Percentiles rank a stretch among this genome's conserved stretches.
phyloP scores from a whole-genome alignment of 2,329 filamentous ascomycete genomes.

The Ophiostoma sp. region DNA sequence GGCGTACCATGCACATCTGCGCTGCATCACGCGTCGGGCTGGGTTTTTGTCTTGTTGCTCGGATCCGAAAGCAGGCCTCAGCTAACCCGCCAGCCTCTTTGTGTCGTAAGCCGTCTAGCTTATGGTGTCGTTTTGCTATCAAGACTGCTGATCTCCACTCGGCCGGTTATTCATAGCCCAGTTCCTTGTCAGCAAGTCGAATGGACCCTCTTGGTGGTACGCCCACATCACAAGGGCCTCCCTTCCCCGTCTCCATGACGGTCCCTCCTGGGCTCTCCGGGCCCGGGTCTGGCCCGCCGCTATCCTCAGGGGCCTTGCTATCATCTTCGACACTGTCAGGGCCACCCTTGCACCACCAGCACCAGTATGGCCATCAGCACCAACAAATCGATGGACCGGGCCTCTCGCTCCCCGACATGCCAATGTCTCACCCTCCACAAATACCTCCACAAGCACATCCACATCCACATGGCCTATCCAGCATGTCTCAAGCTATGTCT shows the following conservation, averaged over 20 bases:
- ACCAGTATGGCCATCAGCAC: slow-evolving; percentile 3
- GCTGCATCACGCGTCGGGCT: not conserved
- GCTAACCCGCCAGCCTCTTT: slow-evolving; percentile 18
- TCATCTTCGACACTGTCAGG: slow-evolving; percentile 5
- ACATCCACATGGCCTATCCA: not conserved
- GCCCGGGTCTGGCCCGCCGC: slow-evolving; percentile 14
- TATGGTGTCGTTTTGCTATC: not conserved
- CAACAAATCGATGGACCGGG: not conserved
- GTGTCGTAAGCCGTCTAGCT: not conserved
- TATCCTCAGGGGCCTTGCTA: slow-evolving; percentile 6
- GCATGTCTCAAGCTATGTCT: not conserved
- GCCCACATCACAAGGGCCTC: not conserved
- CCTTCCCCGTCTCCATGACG: slow-evolving; percentile 26
- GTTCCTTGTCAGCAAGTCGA: not conserved
- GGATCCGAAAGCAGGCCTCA: slow-evolving; percentile 20
- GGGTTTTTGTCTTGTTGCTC: slow-evolving; percentile 14
- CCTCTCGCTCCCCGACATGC: not conserved
- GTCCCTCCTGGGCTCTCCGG: slow-evolving; percentile 18
- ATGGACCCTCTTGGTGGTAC: slow-evolving; percentile 2
- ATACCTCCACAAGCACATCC: not conserved
- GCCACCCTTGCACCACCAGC: slow-evolving; percentile 10
- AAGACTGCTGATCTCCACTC: not conserved
- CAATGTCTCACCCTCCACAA: slow-evolving; percentile 9
- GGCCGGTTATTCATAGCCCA: not conserved
- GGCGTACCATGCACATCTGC: not conserved